Conservation (phyloP, 2,329 filamentous ascomycete species). For the Cercospora sesami region DNA sequence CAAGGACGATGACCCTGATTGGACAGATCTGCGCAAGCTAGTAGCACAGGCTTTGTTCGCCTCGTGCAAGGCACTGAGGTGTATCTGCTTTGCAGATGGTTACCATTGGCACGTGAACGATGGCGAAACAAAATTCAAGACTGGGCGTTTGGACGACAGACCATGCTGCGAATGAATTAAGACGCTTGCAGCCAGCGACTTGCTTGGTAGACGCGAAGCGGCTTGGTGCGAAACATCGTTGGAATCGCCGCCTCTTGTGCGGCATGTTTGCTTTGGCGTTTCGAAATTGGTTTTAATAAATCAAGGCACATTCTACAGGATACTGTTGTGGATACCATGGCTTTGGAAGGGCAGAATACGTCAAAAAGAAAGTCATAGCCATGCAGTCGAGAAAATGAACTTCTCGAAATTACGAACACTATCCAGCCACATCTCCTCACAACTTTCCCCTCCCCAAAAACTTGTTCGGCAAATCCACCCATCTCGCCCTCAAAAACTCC, state of each 20-base stretch:
- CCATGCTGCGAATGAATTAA: background rate
- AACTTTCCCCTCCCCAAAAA: conserved; percentile 37
- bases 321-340: too few species aligned
- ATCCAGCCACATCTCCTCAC: conserved; percentile 8
- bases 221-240: too few species aligned
- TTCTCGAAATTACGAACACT: background rate
- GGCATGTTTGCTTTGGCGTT: too few species aligned
- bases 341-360: too few species aligned
- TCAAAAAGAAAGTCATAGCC: too few species aligned
- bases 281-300: too few species aligned
- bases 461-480: conserved; percentile 36
- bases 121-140: background rate
- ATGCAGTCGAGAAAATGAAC: background rate
- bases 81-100: background rate
- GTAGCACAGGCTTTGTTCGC: background rate
- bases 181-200: too few species aligned
- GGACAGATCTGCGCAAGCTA: background rate
- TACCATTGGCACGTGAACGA: background rate
- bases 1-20: too few species aligned
- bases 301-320: too few species aligned
- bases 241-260: too few species aligned
- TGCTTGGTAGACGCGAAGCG: too few species aligned
- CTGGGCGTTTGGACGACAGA: background rate
- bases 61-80: background rate
- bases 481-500: conserved; percentile 35